Conservation (phyloP, 495 filamentous ascomycete genomes). For the Bombardia bombarda region DNA sequence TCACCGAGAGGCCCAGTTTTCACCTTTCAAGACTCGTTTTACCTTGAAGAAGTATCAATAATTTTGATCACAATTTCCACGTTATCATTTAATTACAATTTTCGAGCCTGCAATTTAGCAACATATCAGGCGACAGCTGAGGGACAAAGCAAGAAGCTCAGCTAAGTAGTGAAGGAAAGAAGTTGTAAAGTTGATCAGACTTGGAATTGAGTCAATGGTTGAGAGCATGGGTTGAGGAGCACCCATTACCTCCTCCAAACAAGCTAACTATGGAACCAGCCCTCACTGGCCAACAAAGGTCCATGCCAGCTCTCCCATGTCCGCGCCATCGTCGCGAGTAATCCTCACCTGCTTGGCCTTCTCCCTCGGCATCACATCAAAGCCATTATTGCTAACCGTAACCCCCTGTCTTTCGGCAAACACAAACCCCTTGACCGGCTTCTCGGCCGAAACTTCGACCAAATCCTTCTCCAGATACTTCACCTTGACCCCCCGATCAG, state of each 20-base stretch:
- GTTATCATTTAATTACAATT: too few relatives aligned
- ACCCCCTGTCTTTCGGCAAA: conserved; percentile 33
- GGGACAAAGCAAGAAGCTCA: too few relatives aligned
- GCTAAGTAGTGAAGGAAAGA: neutral
- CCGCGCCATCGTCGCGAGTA: conserved; percentile 7
- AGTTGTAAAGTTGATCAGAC: neutral
- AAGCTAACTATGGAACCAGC: neutral
- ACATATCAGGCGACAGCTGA: too few relatives aligned
- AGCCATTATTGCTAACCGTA: conserved; percentile 38
- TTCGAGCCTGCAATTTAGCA: too few relatives aligned
- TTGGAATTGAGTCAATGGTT: neutral
- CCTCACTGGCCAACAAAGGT: conserved; percentile 14
- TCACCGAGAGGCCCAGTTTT: too few relatives aligned
- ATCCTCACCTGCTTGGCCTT: conserved; percentile 21
- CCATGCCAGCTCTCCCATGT: conserved; percentile 9
- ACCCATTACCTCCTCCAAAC: neutral
- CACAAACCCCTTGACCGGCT: conserved; percentile 42
- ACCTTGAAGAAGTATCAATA: too few relatives aligned
- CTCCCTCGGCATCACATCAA: conserved; percentile 39
- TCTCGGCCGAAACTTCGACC: conserved; percentile 25
- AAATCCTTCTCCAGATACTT: neutral
- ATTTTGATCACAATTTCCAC: too few relatives aligned
- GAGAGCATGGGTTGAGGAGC: neutral
- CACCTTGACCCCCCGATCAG: conserved; percentile 24
- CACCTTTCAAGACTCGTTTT: too few relatives aligned